These are phyloP conservation scores for Boletus subparvulus DNA, from an alignment of 768 basidiomycete species.

Conservation along the genomic window DNA sequence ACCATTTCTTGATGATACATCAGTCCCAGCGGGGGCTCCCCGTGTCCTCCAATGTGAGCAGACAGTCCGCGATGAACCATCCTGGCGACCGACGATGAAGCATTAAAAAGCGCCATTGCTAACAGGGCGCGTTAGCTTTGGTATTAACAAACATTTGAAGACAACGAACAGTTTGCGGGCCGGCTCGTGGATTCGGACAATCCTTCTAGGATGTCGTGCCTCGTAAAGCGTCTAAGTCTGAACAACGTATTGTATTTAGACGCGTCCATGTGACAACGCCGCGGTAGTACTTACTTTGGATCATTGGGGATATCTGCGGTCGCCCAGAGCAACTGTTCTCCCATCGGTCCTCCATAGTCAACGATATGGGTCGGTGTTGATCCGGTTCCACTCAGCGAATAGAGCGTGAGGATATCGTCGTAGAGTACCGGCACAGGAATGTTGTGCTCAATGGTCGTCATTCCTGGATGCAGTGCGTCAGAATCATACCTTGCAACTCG, in stretches of 20 bases:
- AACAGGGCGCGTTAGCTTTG: not conserved
- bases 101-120: constrained; percentile 70
- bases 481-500: not conserved
- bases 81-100: constrained; percentile 63
- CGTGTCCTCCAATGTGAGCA: constrained; percentile 72
- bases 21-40: constrained; percentile 68
- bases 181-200: constrained; percentile 61
- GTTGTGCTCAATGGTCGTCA: constrained; percentile 76
- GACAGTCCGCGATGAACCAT: constrained; percentile 65
- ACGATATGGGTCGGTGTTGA: constrained; percentile 75
- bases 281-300: constrained; percentile 49
- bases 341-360: constrained; percentile 71
- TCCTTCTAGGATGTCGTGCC: constrained; percentile 62
- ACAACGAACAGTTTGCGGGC: constrained; percentile 53
- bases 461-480: constrained; percentile 42
- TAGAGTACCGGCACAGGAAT: constrained; percentile 64
- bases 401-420: constrained; percentile 65
- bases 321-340: constrained; percentile 72
- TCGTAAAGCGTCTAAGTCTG: constrained; percentile 62
- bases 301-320: constrained; percentile 62
- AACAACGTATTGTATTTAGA: not conserved
- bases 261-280: not conserved
- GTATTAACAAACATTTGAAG: not conserved
- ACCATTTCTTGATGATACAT: constrained; percentile 78
- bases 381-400: constrained; percentile 65